Percentiles rank a stretch among this genome's conserved stretches.
These are phyloP conservation scores for Pseudogymnoascus sp. DNA, from an alignment of 2,329 filamentous ascomycete genomes.

Conservation along the genomic window DNA sequence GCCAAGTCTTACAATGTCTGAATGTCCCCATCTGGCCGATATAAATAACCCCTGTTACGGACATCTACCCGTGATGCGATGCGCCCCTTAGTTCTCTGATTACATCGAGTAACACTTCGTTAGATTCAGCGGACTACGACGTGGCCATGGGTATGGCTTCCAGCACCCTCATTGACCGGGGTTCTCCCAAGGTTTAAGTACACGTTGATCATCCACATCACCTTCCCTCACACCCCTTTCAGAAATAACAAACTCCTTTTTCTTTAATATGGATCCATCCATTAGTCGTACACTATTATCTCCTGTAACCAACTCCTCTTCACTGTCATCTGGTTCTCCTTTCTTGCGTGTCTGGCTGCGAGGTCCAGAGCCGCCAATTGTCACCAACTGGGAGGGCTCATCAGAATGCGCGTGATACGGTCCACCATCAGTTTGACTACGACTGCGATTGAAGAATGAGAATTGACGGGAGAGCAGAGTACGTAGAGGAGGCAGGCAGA, in stretches of 20 bases:
- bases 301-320: constrained; percentile 15
- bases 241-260: constrained; percentile 12
- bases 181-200: neutral
- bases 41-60: too few relatives aligned
- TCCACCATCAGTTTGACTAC: neutral
- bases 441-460: constrained; percentile 11
- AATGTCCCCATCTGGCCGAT: neutral
- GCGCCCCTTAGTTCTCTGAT: neutral
- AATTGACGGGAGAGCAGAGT: constrained; percentile 16
- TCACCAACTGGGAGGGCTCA: neutral
- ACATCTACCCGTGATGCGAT: too few relatives aligned
- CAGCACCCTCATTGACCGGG: neutral
- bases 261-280: constrained; percentile 13
- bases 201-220: neutral
- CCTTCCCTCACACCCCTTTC: neutral
- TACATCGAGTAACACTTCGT: neutral
- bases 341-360: neutral
- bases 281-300: neutral
- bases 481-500: constrained; percentile 14
- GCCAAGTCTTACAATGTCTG: too few relatives aligned
- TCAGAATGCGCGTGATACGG: neutral
- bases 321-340: constrained; percentile 6
- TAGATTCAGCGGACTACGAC: neutral
- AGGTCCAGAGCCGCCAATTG: neutral
- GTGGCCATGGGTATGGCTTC: too few relatives aligned